Evolutionary conservation across 257 asterid species (phyloP).

Genomic region (Verbena officinalis): DNA sequence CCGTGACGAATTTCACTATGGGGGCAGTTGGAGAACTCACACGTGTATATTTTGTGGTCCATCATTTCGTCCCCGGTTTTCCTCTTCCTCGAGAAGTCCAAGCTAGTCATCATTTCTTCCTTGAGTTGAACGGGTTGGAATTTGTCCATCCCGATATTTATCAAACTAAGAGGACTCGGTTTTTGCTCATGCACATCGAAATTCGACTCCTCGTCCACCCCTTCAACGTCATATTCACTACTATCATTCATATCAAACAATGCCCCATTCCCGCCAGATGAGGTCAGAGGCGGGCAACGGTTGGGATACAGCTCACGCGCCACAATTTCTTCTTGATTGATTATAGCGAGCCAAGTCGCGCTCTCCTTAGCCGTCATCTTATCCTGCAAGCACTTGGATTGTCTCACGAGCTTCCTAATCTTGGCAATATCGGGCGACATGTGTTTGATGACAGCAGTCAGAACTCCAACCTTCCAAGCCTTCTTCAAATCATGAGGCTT

Average conservation of each 20-base stretch:
- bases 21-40: slow-evolving; percentile 75
- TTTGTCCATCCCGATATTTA: slow-evolving; percentile 43
- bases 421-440: slow-evolving; percentile 83
- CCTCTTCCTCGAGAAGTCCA: slow-evolving; percentile 70
- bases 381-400: slow-evolving; percentile 86
- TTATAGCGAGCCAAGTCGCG: slow-evolving; percentile 82
- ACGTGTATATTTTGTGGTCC: slow-evolving; percentile 68
- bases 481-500: slow-evolving; percentile 91
- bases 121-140: slow-evolving; percentile 47
- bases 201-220: slow-evolving; percentile 46
- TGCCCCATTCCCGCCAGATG: slow-evolving; percentile 50
- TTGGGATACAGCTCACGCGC: slow-evolving; percentile 81
- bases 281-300: slow-evolving; percentile 53
- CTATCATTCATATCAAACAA: slow-evolving; percentile 50
- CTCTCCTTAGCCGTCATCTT: slow-evolving; percentile 95
- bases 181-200: slow-evolving; percentile 72
- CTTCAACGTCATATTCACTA: slow-evolving; percentile 84
- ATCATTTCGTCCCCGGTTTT: slow-evolving; percentile 42
- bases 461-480: slow-evolving; percentile 86
- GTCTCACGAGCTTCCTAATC: slow-evolving; percentile 82
- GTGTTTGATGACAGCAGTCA: slow-evolving; percentile 86
- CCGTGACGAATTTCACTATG: slow-evolving; percentile 60
- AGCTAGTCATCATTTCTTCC: slow-evolving; percentile 46
- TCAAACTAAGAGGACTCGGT: slow-evolving; percentile 50
- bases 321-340: slow-evolving; percentile 76